Percentiles rank a stretch among this genome's conserved stretches.
phyloP scores from a whole-genome alignment of 805 yeast genomes.

The Brettanomyces anomalus region DNA sequence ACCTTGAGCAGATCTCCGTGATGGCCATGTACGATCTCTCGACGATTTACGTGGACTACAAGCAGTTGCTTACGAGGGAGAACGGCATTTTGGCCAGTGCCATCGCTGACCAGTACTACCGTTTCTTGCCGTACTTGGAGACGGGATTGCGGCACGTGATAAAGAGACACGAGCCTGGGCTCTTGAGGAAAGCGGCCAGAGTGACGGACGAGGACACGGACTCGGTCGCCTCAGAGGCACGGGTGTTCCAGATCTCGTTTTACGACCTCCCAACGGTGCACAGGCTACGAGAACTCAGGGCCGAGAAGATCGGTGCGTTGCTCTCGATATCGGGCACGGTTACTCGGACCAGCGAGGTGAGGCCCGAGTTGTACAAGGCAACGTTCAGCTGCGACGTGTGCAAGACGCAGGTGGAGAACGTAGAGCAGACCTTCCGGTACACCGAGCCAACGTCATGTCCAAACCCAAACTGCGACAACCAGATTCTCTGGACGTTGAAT shows the following conservation, averaged over 20 bases:
- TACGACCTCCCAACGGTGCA: constrained; percentile 75
- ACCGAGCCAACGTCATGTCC: constrained; percentile 94
- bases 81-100: constrained; percentile 87
- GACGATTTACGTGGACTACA: constrained; percentile 79
- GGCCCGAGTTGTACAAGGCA: constrained; percentile 87
- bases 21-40: constrained; percentile 69
- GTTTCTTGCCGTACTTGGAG: constrained; percentile 80
- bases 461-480: constrained; percentile 79
- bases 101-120: constrained; percentile 81
- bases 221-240: constrained; percentile 43
- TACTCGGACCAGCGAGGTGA: constrained; percentile 90
- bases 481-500: constrained; percentile 75
- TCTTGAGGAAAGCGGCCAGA: constrained; percentile 39
- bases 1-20: constrained; percentile 71
- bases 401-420: constrained; percentile 73
- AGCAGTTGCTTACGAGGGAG: constrained; percentile 65
- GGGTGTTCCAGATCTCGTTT: constrained; percentile 83
- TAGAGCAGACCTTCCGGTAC: constrained; percentile 87
- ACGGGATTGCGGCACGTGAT: constrained; percentile 68
- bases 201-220: constrained; percentile 26
- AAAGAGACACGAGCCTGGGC: constrained; percentile 64
- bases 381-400: constrained; percentile 87
- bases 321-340: constrained; percentile 89
- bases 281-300: constrained; percentile 82
- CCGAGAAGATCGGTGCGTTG: constrained; percentile 80